Evolutionary conservation across 441 rosid species (phyloP).

Genomic region (Viola pubescens): DNA sequence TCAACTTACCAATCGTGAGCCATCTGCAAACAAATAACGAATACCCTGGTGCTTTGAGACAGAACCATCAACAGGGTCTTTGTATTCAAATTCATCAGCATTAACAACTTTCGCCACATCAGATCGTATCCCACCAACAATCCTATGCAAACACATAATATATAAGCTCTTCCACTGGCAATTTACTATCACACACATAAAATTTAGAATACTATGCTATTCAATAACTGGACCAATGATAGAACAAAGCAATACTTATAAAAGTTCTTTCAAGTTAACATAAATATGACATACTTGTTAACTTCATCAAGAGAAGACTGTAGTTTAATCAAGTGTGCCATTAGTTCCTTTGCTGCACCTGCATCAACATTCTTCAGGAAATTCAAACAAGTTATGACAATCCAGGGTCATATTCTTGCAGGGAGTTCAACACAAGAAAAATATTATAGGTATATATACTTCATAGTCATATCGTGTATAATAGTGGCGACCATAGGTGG

Average conservation of each 20-base stretch:
- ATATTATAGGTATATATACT: slow-evolving; percentile 29
- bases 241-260: too few species aligned
- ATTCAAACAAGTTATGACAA: slow-evolving; percentile 20
- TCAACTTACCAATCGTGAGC: slow-evolving; percentile 76
- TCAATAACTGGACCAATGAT: too few species aligned
- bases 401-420: not conserved
- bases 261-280: not conserved
- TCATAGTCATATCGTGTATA: slow-evolving; percentile 97
- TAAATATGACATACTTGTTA: slow-evolving; percentile 45
- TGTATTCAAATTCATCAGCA: slow-evolving; percentile 94
- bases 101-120: slow-evolving; percentile 63
- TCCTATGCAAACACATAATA: slow-evolving; percentile 31
- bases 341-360: slow-evolving; percentile 76
- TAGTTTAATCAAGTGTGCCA: slow-evolving; percentile 75
- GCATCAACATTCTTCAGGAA: slow-evolving; percentile 81
- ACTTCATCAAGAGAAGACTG: slow-evolving; percentile 73
- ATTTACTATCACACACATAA: too few species aligned
- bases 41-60: slow-evolving; percentile 91
- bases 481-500: slow-evolving; percentile 85
- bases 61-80: slow-evolving; percentile 95
- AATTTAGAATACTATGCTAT: too few species aligned
- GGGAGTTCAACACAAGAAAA: slow-evolving; percentile 1
- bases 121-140: slow-evolving; percentile 52
- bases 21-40: slow-evolving; percentile 88
- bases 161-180: not conserved